Evolutionary conservation across 768 basidiomycete genomes (phyloP).

Genomic region (Russula brevipes): DNA sequence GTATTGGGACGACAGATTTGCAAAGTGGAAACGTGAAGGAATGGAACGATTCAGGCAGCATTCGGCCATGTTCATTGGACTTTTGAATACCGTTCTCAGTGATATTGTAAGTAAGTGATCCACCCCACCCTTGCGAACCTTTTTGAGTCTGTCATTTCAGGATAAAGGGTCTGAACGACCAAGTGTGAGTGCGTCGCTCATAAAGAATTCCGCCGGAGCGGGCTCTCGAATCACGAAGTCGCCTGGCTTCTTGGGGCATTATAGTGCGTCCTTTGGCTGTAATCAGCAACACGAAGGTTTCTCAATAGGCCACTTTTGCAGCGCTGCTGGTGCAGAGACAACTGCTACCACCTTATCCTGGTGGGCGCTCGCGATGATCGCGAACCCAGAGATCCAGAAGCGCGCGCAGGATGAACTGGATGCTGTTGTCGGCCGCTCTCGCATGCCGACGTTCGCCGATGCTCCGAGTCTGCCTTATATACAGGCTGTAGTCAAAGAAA

Average conservation of each 20-base stretch:
- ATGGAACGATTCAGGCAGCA: neutral
- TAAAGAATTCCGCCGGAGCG: conserved; percentile 8
- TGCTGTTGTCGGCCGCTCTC: no score
- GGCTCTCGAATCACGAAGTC: conserved; percentile 18
- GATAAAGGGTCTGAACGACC: conserved; percentile 5
- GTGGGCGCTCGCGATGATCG: no score
- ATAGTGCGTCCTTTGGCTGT: conserved; percentile 5
- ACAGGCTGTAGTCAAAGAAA: no score
- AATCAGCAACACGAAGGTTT: neutral
- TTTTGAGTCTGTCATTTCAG: neutral
- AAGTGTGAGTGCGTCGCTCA: conserved; percentile 9
- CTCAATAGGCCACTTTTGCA: neutral
- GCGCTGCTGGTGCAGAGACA: neutral
- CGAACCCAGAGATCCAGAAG: no score
- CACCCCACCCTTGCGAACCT: no score
- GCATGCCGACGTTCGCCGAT: no score
- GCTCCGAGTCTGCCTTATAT: no score
- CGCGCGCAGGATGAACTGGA: no score
- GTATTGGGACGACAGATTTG: neutral
- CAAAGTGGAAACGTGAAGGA: conserved; percentile 18
- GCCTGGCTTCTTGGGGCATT: conserved; percentile 22
- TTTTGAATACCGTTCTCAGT: conserved; percentile 1
- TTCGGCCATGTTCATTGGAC: conserved; percentile 4
- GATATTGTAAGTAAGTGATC: neutral
- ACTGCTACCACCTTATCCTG: neutral